Evolutionary conservation across 306 rosid species (phyloP), one percentile per base, ranked within the genome.

Genomic region (Citrullus colocynthis): DNA sequence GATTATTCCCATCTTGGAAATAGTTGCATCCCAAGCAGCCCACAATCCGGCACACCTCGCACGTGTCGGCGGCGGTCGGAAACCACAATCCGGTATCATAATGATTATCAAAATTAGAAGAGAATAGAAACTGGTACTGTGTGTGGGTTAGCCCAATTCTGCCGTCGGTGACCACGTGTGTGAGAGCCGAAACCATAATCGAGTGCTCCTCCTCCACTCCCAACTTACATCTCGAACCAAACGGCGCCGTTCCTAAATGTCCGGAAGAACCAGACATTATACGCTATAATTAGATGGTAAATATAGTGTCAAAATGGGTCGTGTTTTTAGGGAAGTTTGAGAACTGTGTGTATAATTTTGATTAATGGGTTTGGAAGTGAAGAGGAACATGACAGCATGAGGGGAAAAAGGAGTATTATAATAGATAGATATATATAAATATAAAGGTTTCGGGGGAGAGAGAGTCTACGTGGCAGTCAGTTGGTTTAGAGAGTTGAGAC

Each of bases 11-110:
- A 0, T 57, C 75, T 17, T 32, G 54, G 28, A 78, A 44, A 66
- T 62, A 80, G 39, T 84, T 76, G 86, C 96, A 88, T 14, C 91
- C 89, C 1, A 85, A 79, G 52, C 92, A 90, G 17, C 86, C 86
- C 3, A 42, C 49, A 44, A 84, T 84, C 24, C 32, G 9, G 77
- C 90, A 87, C 1, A 75, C 66, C 17, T 10, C 52, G 77, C 91
- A 87, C 75, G 79, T 60, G 78, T 15, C 56, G n/a, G 55, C 83
- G 16, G 36, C 36, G 21, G 72, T 67, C 1, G 51, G n/a, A 10
- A 51, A 2, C 4, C 81, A 54, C 20, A 48, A 48, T 3, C 4
- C 54, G 54, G 6, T 48, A 4, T 16, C 54, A 48, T 48, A 3
- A 48, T 11, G 12, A 48, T 12, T 3, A 48, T 48, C 56, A 15